Evolutionary conservation across 768 basidiomycete genomes (phyloP).

Genomic region (Suillus bovinus): DNA sequence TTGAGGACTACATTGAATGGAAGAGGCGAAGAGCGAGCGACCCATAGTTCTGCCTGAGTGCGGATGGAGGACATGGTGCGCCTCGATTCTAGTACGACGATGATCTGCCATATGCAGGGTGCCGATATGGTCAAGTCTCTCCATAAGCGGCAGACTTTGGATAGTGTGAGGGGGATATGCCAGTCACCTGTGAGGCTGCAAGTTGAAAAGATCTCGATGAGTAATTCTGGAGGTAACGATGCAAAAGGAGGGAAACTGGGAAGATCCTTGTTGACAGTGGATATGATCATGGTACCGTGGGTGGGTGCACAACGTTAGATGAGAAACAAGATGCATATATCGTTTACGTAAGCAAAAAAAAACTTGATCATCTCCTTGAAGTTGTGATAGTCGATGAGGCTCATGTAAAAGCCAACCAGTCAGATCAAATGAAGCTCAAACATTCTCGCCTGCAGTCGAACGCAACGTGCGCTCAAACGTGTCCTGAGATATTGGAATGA

Average conservation of each 20-base stretch:
- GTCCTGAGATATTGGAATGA: neutral
- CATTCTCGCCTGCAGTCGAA: neutral
- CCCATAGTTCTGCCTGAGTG: constrained; percentile 54
- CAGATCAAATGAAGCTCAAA: neutral
- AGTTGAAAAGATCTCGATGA: constrained; percentile 58
- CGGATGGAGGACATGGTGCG: constrained; percentile 40
- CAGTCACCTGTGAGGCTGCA: constrained; percentile 44
- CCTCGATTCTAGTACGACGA: constrained; percentile 48
- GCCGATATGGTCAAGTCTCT: constrained; percentile 49
- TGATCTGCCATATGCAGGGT: constrained; percentile 61
- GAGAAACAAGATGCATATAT: neutral
- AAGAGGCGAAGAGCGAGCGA: constrained; percentile 51
- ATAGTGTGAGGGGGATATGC: constrained; percentile 49
- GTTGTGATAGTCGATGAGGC: neutral
- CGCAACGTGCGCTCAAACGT: neutral
- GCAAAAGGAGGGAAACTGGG: constrained; percentile 17
- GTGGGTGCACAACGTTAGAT: neutral
- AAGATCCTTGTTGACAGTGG: neutral
- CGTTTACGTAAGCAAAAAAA: constrained; percentile 4
- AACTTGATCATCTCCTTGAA: neutral
- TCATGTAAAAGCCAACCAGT: constrained; percentile 1
- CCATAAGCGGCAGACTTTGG: constrained; percentile 62
- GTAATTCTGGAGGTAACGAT: constrained; percentile 57
- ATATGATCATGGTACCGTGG: neutral
- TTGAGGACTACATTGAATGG: constrained; percentile 56